Base-by-base conservation (phyloP, 1,284 basidiomycete genomes). In the Ganoderma leucocontextum region DNA sequence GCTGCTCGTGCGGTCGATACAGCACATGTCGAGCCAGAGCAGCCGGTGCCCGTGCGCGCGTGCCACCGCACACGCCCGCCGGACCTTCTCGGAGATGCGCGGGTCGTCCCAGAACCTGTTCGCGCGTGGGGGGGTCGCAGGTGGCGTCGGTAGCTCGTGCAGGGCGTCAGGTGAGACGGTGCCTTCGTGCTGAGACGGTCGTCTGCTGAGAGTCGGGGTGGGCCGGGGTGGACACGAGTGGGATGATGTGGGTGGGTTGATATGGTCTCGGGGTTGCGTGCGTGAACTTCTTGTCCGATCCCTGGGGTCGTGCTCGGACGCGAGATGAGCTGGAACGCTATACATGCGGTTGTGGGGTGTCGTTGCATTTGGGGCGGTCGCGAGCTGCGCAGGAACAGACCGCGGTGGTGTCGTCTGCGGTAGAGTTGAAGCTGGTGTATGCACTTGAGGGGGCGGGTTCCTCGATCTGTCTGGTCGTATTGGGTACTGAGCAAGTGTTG, bases 1-100 rank as follows among this genome's bases (percentile, higher is more conserved):
- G 19, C 57, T 63, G 58, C 57, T 67, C 29, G 62, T 53, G n/a
- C 44, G 53, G 67, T 55, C 63, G 53, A 68, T 41, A 44, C 63
- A 68, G 29, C 63, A 68, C 0, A 42, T 29, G 47, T 68, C 67
- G 33, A 65, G 59, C 63, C 63, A 68, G 36, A 68, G 41, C 47
- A 57, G 36, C 22, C 62, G 52, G 39, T 64, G 62, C 17, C 62
- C 62, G 19, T 64, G 39, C 1, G 25, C 41, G 2, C 53, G 62
- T 39, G 62, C 62, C 9, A 64, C 36, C 4, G 53, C 38, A 17
- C 62, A 64, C 9, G 62, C 62, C 2, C 41, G 38, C 25, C 39
- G 36, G 39, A 47, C 33, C 29, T 64, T 64, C 39, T 42, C 62
- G 4, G 62, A 41, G 25, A 64, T 33, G 13, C 53, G 53, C 1